Conservation (phyloP, 257 asterid genomes). For the Solanum acaule region DNA sequence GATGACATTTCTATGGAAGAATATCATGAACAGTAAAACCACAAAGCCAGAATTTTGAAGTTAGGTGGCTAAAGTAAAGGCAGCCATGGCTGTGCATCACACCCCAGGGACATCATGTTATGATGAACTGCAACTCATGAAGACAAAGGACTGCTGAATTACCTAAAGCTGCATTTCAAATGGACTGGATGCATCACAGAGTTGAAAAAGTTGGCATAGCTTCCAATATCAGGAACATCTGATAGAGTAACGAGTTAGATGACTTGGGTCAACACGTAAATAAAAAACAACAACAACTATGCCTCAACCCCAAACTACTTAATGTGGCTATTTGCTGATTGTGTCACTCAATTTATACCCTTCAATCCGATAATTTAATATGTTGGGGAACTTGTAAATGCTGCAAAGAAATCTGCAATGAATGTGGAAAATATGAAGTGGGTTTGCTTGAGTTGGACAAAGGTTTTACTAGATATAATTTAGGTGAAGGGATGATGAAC, state of each 20-base stretch:
- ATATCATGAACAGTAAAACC: background rate
- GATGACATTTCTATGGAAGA: background rate
- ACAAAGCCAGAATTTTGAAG: background rate
- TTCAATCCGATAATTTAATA: background rate
- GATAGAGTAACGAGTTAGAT: background rate
- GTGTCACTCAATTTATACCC: background rate
- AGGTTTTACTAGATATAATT: background rate
- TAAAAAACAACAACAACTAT: background rate
- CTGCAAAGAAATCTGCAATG: background rate
- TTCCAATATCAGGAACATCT: background rate
- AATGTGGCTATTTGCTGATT: background rate
- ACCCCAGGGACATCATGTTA: background rate
- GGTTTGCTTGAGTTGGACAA: background rate
- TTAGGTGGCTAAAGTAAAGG: background rate
- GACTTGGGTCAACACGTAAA: background rate
- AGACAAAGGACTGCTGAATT: background rate
- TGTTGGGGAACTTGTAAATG: background rate
- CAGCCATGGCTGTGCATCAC: background rate
- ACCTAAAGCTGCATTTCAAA: background rate
- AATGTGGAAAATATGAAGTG: background rate
- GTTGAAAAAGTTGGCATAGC: background rate
- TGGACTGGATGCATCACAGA: background rate
- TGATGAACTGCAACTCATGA: background rate
- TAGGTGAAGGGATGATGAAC: background rate
- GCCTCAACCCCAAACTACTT: background rate